Evolutionary conservation across 345 rosid genomes (phyloP).

Genomic region (Passiflora organensis): DNA sequence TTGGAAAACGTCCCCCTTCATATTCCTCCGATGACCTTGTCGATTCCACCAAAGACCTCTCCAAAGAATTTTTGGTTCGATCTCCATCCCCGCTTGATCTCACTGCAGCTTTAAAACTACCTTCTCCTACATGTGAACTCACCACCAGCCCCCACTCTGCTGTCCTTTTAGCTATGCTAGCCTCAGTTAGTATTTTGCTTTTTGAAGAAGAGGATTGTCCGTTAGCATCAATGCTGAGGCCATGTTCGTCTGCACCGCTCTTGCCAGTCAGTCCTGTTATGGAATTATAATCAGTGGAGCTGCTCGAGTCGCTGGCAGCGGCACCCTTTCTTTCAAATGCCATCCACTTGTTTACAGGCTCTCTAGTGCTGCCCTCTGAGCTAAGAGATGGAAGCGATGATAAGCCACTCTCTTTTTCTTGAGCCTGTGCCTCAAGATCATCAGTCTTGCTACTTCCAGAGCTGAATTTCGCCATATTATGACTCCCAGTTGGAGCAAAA

Average conservation of each 20-base stretch:
- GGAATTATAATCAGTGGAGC: constrained; percentile 1
- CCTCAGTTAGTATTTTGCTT: constrained; percentile 27
- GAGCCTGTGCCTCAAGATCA: too few relatives aligned
- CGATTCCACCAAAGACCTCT: constrained; percentile 28
- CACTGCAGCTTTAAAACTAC: constrained; percentile 36
- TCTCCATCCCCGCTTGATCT: constrained; percentile 38
- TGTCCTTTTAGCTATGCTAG: constrained; percentile 59
- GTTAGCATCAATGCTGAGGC: background rate
- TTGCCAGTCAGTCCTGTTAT: background rate
- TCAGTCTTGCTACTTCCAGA: too few relatives aligned
- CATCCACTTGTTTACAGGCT: constrained; percentile 54
- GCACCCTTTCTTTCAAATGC: constrained; percentile 38
- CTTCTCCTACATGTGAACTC: constrained; percentile 42
- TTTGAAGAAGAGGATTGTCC: constrained; percentile 4
- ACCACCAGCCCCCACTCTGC: constrained; percentile 88
- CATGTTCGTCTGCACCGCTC: background rate
- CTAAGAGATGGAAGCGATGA: too few relatives aligned
- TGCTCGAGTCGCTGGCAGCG: constrained; percentile 1
- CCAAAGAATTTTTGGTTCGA: constrained; percentile 31
- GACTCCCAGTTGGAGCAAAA: too few relatives aligned
- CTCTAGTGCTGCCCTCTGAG: background rate
- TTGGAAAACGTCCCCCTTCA: constrained; percentile 48
- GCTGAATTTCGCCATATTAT: too few relatives aligned
- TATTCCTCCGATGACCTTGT: constrained; percentile 64
- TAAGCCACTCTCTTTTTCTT: too few relatives aligned